A percentile compares a stretch with the other conserved stretches of the same genome.
These are phyloP conservation scores for Canavalia gladiata DNA, from an alignment of 306 rosid species.

Conservation along the genomic window DNA sequence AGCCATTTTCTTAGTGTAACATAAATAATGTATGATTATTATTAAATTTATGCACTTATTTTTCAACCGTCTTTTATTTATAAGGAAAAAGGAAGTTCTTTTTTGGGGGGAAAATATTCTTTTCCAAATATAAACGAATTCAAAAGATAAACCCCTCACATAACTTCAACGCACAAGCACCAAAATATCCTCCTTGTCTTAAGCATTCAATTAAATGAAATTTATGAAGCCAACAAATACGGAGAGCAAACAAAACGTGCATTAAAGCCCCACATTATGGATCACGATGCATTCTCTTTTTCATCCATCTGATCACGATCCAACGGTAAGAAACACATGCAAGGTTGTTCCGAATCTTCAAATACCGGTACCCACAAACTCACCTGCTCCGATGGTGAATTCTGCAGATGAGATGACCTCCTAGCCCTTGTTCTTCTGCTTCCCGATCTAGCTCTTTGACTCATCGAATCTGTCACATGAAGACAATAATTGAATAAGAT, in stretches of 20 bases:
- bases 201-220: neutral
- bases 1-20: neutral
- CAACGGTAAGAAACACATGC: neutral
- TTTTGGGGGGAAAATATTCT: too few relatives aligned
- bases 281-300: neutral
- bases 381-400: conserved; percentile 65
- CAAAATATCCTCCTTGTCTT: neutral
- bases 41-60: neutral
- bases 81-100: too few relatives aligned
- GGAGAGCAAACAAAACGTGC: conserved; percentile 8
- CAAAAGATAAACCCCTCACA: neutral
- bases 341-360: neutral
- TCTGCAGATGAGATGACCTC: conserved; percentile 46
- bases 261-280: neutral
- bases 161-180: neutral
- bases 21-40: neutral
- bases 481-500: neutral
- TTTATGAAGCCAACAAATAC: neutral
- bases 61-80: too few relatives aligned
- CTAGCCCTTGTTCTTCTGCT: conserved; percentile 52
- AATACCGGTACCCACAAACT: neutral
- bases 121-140: neutral
- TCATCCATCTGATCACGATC: neutral
- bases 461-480: conserved; percentile 30
- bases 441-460: conserved; percentile 42